Conservation (phyloP, 257 asterid genomes). For the Agastache rugosa region DNA sequence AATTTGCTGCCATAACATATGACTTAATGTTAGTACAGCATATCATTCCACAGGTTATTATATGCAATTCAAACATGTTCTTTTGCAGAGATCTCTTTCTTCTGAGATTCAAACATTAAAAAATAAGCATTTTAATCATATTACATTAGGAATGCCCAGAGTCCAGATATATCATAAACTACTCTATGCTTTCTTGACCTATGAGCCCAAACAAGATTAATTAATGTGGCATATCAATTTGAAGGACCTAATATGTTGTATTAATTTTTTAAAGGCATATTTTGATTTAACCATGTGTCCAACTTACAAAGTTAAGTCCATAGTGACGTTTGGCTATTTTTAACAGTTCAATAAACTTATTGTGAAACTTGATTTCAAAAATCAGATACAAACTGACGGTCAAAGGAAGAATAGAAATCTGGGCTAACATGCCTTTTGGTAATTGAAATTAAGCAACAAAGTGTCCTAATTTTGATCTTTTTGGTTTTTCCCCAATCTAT, state of each 20-base stretch:
- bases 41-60: not conserved
- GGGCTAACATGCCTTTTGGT: not conserved
- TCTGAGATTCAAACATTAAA: not conserved
- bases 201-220: slow-evolving; percentile 2
- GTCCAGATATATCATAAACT: slow-evolving; percentile 15
- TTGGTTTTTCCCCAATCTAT: not conserved
- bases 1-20: not conserved
- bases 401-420: not conserved
- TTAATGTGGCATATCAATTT: slow-evolving; percentile 1
- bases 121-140: not conserved
- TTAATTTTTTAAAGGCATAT: not conserved
- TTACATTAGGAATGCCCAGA: not conserved
- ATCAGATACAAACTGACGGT: not conserved
- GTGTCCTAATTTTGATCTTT: not conserved
- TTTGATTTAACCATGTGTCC: not conserved
- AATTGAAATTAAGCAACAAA: not conserved
- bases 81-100: not conserved
- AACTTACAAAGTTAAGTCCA: not conserved
- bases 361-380: not conserved
- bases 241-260: not conserved
- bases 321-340: not conserved
- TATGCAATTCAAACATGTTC: not conserved
- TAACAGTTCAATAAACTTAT: not conserved
- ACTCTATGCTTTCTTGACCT: slow-evolving; percentile 13
- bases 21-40: not conserved